Evolutionary conservation across 768 basidiomycete genomes (phyloP).

Genomic region (Agrocybe praecox): DNA sequence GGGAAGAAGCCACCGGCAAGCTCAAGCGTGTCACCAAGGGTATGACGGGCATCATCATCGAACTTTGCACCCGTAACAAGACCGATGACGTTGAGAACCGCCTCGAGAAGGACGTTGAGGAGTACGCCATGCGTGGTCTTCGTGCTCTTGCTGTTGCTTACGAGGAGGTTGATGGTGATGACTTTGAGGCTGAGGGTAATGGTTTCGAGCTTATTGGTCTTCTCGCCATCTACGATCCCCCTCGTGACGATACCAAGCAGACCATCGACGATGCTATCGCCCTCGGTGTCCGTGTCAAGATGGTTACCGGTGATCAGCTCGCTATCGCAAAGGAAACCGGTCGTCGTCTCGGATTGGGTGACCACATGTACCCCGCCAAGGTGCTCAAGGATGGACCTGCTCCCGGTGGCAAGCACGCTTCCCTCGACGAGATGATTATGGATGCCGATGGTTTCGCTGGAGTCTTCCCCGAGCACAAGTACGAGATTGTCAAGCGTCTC

Average conservation of each 20-base stretch:
- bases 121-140: slow-evolving; percentile 94
- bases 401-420: slow-evolving; percentile 80
- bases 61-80: slow-evolving; percentile 97
- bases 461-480: slow-evolving; percentile 99
- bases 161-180: slow-evolving; percentile 87
- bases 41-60: slow-evolving; percentile 99
- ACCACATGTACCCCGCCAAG: slow-evolving; percentile 99
- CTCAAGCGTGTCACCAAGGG: slow-evolving; percentile 99
- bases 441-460: slow-evolving; percentile 99
- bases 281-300: slow-evolving; percentile 98
- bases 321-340: slow-evolving; percentile 99
- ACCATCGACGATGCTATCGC: slow-evolving; percentile 96
- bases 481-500: slow-evolving; percentile 98
- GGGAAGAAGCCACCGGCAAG: slow-evolving; percentile 90
- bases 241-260: slow-evolving; percentile 97
- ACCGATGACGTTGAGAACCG: slow-evolving; percentile 88
- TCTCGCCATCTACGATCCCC: slow-evolving; percentile 96
- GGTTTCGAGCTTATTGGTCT: slow-evolving; percentile 98
- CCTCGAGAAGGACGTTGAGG: slow-evolving; percentile 94
- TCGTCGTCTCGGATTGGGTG: slow-evolving; percentile 95
- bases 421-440: slow-evolving; percentile 98
- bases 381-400: slow-evolving; percentile 97
- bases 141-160: slow-evolving; percentile 96
- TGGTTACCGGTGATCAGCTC: slow-evolving; percentile 99
- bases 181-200: slow-evolving; percentile 86